Percentiles rank a stretch among this genome's conserved stretches.
Conservation (phyloP, 768 basidiomycete species). For the Leccinum uliginosum region DNA sequence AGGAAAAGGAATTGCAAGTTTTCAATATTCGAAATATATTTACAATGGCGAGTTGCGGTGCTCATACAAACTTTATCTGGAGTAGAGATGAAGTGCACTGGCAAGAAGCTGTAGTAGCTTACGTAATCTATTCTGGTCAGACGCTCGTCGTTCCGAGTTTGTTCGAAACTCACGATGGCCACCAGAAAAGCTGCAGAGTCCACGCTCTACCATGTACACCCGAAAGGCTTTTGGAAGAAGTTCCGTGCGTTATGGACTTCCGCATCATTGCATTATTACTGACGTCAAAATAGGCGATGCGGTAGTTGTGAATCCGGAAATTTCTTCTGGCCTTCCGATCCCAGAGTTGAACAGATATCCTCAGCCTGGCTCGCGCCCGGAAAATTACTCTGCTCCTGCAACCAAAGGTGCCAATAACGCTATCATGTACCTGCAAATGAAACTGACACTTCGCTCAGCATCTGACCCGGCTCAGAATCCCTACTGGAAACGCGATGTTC, state of each 20-base stretch:
- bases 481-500: conserved; percentile 96
- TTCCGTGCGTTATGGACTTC: conserved; percentile 57
- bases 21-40: too few relatives aligned
- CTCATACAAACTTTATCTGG: too few relatives aligned
- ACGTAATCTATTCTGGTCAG: conserved; percentile 7
- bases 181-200: conserved; percentile 80
- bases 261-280: not conserved
- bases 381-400: conserved; percentile 82
- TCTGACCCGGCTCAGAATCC: conserved; percentile 86
- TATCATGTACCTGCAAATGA: not conserved
- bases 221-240: conserved; percentile 95
- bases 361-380: conserved; percentile 83
- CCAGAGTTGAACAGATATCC: conserved; percentile 72
- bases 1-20: too few relatives aligned
- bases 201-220: conserved; percentile 84
- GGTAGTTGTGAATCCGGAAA: conserved; percentile 81
- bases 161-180: conserved; percentile 46
- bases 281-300: conserved; percentile 59
- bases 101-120: conserved; percentile 1
- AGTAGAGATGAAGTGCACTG: too few relatives aligned
- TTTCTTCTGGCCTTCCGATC: conserved; percentile 85
- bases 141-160: conserved; percentile 2
- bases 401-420: conserved; percentile 60
- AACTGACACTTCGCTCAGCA: conserved; percentile 40
- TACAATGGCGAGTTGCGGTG: too few relatives aligned